Evolutionary conservation across 202 grass and related monocot species (phyloP).

Genomic region (Schoenoplectus triqueter): DNA sequence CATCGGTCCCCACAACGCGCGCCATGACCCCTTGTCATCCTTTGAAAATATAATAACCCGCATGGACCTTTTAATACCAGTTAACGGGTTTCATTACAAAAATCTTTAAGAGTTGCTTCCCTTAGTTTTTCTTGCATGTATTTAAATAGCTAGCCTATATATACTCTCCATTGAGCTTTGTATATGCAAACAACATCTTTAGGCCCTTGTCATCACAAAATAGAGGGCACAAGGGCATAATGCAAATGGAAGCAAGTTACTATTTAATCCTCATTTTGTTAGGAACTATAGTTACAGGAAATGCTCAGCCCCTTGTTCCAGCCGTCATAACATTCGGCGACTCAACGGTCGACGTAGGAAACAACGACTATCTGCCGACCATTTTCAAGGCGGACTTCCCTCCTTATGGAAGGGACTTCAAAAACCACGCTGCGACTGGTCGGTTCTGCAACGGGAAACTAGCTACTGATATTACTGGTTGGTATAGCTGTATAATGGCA

Average conservation of each 20-base stretch:
- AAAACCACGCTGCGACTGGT: conserved; percentile 66
- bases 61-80: conserved; percentile 35
- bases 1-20: neutral
- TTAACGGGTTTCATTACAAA: neutral
- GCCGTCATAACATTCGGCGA: conserved; percentile 82
- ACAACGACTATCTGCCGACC: conserved; percentile 89
- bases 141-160: conserved; percentile 26
- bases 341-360: conserved; percentile 83
- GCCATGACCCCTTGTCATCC: conserved; percentile 1
- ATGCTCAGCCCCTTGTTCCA: conserved; percentile 78
- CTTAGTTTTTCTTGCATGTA: neutral
- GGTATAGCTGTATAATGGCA: neutral
- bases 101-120: conserved; percentile 1
- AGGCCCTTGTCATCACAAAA: conserved; percentile 15
- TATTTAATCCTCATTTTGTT: conserved; percentile 49
- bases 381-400: conserved; percentile 86
- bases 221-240: conserved; percentile 16
- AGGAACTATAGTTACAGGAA: conserved; percentile 33
- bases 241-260: conserved; percentile 1
- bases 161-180: conserved; percentile 10
- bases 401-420: conserved; percentile 91
- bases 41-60: conserved; percentile 27
- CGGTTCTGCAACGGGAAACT: conserved; percentile 98
- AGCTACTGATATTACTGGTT: conserved; percentile 91
- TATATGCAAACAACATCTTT: neutral